A percentile compares a stretch with the other conserved stretches of the same genome.
These are phyloP conservation scores for Reticulascus tulasneorum DNA, from an alignment of 2,329 filamentous ascomycete species.

Conservation along the genomic window DNA sequence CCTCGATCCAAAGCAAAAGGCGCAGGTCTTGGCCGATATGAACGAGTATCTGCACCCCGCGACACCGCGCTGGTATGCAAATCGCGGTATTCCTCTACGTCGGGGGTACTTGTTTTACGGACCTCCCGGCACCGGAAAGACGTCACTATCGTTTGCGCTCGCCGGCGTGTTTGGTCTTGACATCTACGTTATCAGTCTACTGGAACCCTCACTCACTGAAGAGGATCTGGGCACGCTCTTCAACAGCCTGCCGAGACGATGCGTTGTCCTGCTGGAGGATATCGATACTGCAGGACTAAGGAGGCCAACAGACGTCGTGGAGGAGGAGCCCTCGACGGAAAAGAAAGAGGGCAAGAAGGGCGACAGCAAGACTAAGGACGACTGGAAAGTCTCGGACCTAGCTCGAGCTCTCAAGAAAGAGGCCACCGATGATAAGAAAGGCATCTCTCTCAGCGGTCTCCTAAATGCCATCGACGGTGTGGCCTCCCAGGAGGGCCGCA, in stretches of 20 bases:
- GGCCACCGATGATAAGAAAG: slow-evolving; percentile 31
- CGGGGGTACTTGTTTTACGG: slow-evolving; percentile 77
- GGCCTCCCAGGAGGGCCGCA: slow-evolving; percentile 71
- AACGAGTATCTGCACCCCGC: slow-evolving; percentile 73
- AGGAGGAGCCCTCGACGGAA: slow-evolving; percentile 11
- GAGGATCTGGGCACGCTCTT: slow-evolving; percentile 58
- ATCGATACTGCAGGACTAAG: slow-evolving; percentile 63
- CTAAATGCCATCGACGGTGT: slow-evolving; percentile 84
- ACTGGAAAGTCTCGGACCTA: slow-evolving; percentile 36
- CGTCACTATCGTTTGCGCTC: slow-evolving; percentile 61
- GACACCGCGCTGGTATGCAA: slow-evolving; percentile 69
- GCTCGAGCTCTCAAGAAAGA: slow-evolving; percentile 39
- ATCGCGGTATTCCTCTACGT: slow-evolving; percentile 70
- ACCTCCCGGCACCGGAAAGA: slow-evolving; percentile 72
- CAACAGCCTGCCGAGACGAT: slow-evolving; percentile 55
- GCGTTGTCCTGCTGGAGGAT: slow-evolving; percentile 65
- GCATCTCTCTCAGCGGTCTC: slow-evolving; percentile 74
- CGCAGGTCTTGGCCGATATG: slow-evolving; percentile 64
- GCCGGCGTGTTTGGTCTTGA: slow-evolving; percentile 64
- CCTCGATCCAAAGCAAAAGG: slow-evolving; percentile 64
- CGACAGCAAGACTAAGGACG: slow-evolving; percentile 14
- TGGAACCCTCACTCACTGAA: slow-evolving; percentile 56
- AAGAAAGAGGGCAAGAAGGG: slow-evolving; percentile 16
- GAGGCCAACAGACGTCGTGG: slow-evolving; percentile 30
- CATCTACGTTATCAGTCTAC: slow-evolving; percentile 59